These are phyloP conservation scores for Ochetophila trinervis DNA, from an alignment of 306 rosid genomes.

Conservation along the genomic window DNA sequence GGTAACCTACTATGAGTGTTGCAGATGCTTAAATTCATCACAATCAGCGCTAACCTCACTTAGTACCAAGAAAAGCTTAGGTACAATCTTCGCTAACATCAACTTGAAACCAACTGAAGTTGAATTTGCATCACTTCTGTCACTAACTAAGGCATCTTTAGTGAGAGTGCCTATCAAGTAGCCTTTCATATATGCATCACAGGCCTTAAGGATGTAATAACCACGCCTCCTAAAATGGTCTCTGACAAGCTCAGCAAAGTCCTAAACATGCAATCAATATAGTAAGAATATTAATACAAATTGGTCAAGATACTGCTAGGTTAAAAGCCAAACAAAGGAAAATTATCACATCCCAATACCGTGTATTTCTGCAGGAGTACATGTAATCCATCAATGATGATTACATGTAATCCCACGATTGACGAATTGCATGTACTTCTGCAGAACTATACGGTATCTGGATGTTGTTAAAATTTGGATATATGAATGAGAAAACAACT, in stretches of 20 bases:
- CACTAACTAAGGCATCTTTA: slow-evolving; percentile 60
- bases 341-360: too few species aligned
- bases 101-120: slow-evolving; percentile 93
- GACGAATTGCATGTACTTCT: too few species aligned
- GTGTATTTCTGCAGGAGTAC: too few species aligned
- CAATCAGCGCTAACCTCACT: slow-evolving; percentile 77
- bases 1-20: slow-evolving; percentile 43
- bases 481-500: too few species aligned
- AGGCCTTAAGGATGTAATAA: slow-evolving; percentile 86
- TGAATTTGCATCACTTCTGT: slow-evolving; percentile 57
- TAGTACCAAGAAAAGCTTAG: slow-evolving; percentile 70
- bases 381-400: too few species aligned
- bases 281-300: slow-evolving; percentile 10
- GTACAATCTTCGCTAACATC: slow-evolving; percentile 84
- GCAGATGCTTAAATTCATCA: slow-evolving; percentile 76
- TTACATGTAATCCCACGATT: too few species aligned
- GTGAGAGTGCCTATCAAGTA: slow-evolving; percentile 74
- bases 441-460: too few species aligned
- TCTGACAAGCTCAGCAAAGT: slow-evolving; percentile 68
- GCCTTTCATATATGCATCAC: slow-evolving; percentile 93
- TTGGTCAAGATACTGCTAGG: slow-evolving; percentile 5
- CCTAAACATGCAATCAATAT: slow-evolving; percentile 46
- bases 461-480: too few species aligned
- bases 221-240: slow-evolving; percentile 91
- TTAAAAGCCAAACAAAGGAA: too few species aligned